Conservation (phyloP, 1,139 yeast species). For the Taphrina wiesneri region DNA sequence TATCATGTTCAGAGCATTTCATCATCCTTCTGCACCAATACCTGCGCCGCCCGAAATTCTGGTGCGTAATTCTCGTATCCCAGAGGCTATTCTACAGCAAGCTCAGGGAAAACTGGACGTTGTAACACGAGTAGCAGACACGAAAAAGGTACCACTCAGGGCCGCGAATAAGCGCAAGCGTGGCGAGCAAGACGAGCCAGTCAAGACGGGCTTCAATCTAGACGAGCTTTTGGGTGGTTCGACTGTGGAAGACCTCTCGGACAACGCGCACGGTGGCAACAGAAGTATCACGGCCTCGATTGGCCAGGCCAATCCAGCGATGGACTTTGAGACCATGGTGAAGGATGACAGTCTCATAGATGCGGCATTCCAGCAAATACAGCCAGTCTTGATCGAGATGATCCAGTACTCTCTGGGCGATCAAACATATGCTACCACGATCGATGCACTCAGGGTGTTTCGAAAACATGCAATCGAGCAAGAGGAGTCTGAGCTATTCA, state of each 20-base stretch:
- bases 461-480: slow-evolving; percentile 35
- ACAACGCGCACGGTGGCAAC: neutral
- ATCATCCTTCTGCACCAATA: slow-evolving; percentile 39
- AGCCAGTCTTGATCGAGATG: slow-evolving; percentile 17
- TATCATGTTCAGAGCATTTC: slow-evolving; percentile 44
- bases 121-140: slow-evolving; percentile 37
- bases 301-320: slow-evolving; percentile 26
- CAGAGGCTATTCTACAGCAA: neutral
- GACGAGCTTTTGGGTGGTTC: slow-evolving; percentile 37
- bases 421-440: slow-evolving; percentile 6
- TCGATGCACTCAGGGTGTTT: slow-evolving; percentile 23
- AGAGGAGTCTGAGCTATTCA: slow-evolving; percentile 37
- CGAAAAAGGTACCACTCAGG: slow-evolving; percentile 37
- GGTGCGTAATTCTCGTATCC: neutral
- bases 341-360: slow-evolving; percentile 24
- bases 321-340: slow-evolving; percentile 24
- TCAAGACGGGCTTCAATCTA: slow-evolving; percentile 38
- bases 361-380: slow-evolving; percentile 30
- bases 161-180: slow-evolving; percentile 37
- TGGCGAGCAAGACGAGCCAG: slow-evolving; percentile 36
- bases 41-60: slow-evolving; percentile 8
- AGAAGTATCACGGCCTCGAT: slow-evolving; percentile 14
- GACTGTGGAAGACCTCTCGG: neutral
- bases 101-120: neutral
- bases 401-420: slow-evolving; percentile 19